Evolutionary conservation across 495 filamentous ascomycete genomes (phyloP), one percentile per base, ranked within the genome.

Genomic region (Letharia lupina): DNA sequence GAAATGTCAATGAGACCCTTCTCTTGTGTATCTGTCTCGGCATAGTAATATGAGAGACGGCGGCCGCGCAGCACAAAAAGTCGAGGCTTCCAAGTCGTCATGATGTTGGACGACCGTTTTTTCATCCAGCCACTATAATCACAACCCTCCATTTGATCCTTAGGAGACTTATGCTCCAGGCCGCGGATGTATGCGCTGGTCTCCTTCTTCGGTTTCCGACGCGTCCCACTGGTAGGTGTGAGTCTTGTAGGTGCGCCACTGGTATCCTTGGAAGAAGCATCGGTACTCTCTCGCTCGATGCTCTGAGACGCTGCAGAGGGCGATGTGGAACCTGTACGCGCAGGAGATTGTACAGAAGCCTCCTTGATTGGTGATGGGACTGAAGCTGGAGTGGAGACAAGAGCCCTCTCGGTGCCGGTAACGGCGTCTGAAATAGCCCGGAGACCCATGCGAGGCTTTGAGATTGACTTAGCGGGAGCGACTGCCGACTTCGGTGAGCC

Each of bases 61-160:
- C 91, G 84, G 56, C 95, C 95, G 63, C 91, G 90, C 42, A 99
- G 81, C 31, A 98, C 89, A 72, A 99, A 99, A 42, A 98, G 83
- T 12, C 95, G 87, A 50, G 90, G 86, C 73, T 98, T 98, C 95
- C 95, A 99, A 2, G 91, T 96, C 4, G 91, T 89, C 89, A 97
- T 95, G 60, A 97, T 79, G 68, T 94, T 94, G 4, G 91, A 91
- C 59, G 91, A 96, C 71, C 92, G 87, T 83, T 99, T 99, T 80
- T 96, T 98, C 95, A 99, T 99, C 95, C 95, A 99, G 35, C 95
- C 95, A 69, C 87, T 91, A 72, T 93, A 99, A 71, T 99, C 94
- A 58, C 91, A 93, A 63, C 85, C 87, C 62, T 83, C 78, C 76
- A 96, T 93, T 67, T 94, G 91, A 73, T 96, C 90, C 60, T 85